Evolutionary conservation across 2,329 filamentous ascomycete genomes (phyloP).

Genomic region (Thermoascus crustaceus): DNA sequence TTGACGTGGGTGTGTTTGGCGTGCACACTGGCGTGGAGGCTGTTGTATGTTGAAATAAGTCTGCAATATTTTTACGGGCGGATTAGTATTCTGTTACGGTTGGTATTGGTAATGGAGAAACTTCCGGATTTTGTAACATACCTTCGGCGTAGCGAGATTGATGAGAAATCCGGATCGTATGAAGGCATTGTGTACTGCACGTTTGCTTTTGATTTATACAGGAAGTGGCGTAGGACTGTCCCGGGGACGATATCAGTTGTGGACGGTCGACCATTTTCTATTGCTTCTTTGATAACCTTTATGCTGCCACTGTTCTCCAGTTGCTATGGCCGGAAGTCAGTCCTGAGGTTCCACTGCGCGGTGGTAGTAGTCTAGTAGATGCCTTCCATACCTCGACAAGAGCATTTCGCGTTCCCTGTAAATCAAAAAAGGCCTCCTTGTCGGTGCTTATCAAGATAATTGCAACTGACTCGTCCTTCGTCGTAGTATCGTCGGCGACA

Average conservation of each 20-base stretch:
- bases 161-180: conserved; percentile 60
- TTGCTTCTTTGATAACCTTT: conserved; percentile 62
- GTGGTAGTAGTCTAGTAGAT: conserved; percentile 18
- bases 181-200: conserved; percentile 94
- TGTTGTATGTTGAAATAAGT: conserved; percentile 76
- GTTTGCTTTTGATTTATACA: conserved; percentile 91
- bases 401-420: conserved; percentile 62
- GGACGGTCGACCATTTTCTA: conserved; percentile 60
- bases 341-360: background rate
- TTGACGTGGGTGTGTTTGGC: conserved; percentile 76
- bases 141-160: conserved; percentile 54
- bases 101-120: background rate
- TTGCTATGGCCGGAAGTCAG: conserved; percentile 41
- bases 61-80: conserved; percentile 27
- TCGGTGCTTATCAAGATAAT: conserved; percentile 87
- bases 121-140: conserved; percentile 24
- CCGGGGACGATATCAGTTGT: conserved; percentile 71
- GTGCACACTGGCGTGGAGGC: conserved; percentile 77
- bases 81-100: background rate
- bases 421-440: conserved; percentile 85
- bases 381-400: conserved; percentile 45
- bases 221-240: conserved; percentile 75
- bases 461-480: conserved; percentile 65
- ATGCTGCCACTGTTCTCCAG: conserved; percentile 69
- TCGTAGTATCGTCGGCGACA: conserved; percentile 32